These are phyloP conservation scores for Stachybotrys chartarum DNA, from an alignment of 2,329 filamentous ascomycete species.

Conservation along the genomic window DNA sequence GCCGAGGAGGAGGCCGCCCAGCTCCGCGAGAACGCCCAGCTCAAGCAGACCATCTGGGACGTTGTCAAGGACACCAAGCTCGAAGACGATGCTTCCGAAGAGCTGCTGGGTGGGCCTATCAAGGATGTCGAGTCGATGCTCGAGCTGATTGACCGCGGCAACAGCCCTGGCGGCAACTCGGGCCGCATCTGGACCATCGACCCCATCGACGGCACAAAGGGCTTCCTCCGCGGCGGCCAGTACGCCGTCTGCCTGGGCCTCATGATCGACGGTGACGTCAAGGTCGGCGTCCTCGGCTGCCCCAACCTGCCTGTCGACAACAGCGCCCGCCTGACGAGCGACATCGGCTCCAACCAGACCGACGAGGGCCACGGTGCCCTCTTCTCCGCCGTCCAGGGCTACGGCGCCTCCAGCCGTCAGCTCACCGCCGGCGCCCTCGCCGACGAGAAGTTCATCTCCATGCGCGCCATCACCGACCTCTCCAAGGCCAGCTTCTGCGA, in stretches of 20 bases:
- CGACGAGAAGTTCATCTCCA: constrained; percentile 59
- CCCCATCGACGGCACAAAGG: constrained; percentile 96
- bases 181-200: constrained; percentile 94
- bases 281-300: constrained; percentile 89
- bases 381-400: constrained; percentile 73
- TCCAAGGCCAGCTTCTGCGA: constrained; percentile 88
- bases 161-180: constrained; percentile 61
- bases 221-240: constrained; percentile 91
- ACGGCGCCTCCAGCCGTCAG: constrained; percentile 75
- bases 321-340: constrained; percentile 47
- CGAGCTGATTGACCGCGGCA: constrained; percentile 59
- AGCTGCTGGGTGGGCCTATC: constrained; percentile 62
- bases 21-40: constrained; percentile 61
- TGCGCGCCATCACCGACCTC: constrained; percentile 71
- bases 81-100: constrained; percentile 47
- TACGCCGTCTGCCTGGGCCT: constrained; percentile 92
- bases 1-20: constrained; percentile 88
- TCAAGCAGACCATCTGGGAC: constrained; percentile 70
- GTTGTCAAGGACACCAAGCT: constrained; percentile 69
- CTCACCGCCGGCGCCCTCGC: constrained; percentile 48
- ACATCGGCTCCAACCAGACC: constrained; percentile 66
- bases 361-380: constrained; percentile 78
- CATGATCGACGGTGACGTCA: constrained; percentile 88
- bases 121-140: constrained; percentile 60
- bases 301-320: constrained; percentile 92